These are phyloP conservation scores for Clathrus columnatus DNA, from an alignment of 768 basidiomycete genomes.

Conservation along the genomic window DNA sequence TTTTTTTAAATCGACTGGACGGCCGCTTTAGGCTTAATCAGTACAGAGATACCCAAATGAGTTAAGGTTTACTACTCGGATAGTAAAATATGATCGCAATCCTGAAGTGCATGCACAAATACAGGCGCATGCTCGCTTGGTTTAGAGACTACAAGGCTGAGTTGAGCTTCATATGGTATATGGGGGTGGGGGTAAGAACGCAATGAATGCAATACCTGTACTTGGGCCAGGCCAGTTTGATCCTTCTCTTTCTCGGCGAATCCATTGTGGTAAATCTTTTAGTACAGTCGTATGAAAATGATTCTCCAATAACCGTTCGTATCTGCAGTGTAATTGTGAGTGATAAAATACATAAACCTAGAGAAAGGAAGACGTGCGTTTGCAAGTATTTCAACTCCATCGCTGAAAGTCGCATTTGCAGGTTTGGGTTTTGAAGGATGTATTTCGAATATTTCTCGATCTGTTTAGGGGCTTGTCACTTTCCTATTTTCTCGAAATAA, in stretches of 20 bases:
- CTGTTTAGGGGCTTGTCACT: conserved; percentile 35
- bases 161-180: neutral
- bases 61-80: conserved; percentile 23
- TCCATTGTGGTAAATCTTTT: conserved; percentile 75
- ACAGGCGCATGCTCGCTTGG: conserved; percentile 74
- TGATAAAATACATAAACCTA: neutral
- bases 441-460: conserved; percentile 83
- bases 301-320: conserved; percentile 64
- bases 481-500: neutral
- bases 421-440: conserved; percentile 58
- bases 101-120: conserved; percentile 67
- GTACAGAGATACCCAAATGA: neutral
- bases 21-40: conserved; percentile 40
- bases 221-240: conserved; percentile 60
- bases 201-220: conserved; percentile 23
- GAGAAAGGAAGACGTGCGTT: conserved; percentile 35
- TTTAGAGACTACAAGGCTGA: conserved; percentile 66
- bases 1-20: conserved; percentile 62
- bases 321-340: conserved; percentile 33
- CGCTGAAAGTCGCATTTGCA: conserved; percentile 73
- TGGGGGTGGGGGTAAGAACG: neutral
- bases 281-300: conserved; percentile 78
- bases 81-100: conserved; percentile 39
- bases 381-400: conserved; percentile 77
- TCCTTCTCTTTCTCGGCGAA: conserved; percentile 51